Base-by-base conservation (phyloP, 1,139 yeast genomes). In the Geotrichum candidum region DNA sequence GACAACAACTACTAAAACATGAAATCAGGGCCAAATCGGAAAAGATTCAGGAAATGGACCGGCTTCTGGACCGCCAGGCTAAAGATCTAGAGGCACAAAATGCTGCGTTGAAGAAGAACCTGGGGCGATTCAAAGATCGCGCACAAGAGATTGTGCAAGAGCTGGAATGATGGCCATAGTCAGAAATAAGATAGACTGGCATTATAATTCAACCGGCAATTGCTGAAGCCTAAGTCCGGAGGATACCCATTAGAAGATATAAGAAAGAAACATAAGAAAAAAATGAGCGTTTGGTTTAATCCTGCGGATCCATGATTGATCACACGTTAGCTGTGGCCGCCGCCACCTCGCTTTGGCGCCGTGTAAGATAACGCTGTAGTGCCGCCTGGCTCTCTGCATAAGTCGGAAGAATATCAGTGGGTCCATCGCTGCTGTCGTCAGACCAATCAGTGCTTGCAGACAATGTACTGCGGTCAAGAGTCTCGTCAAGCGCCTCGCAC, bases 101-200 rank as follows among this genome's bases (percentile, higher is more conserved):
- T 9, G 18, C 18, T 13, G 58, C 56, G 3, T 35, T 62, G 31
- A 62, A 57, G 33, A 48, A 50, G 13, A 59, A 58, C 29, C 29
- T 62, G 11, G 27, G 57, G 10, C 55, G 53, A 29, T 58, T 62
- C 46, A 58, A 59, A 29, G 25, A 22, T 3, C 55, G 57, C 18
- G 61, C 63, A 22, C 52, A 58, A 18, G 63, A 60, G 33, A 62
- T 60, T 50, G 60, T 62, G 13, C 31, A 31, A 22, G 63, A 60
- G 22, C 57, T 62, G n/a, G 62, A 59, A 41, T 54, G n/a, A 41
- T 13, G 33, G 15, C 18, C 5, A 23, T 50, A 22, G 31, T 23
- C 22, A n/a, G 48, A n/a, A n/a, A 41, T 3, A 41, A 9, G n/a
- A 13, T 3, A n/a, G 18, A 5, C 22, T n/a, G 22, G 48, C 13